These are phyloP conservation scores for Pythium guiyangense DNA, from an alignment of 352 stramenopile genomes.

Conservation along the genomic window DNA sequence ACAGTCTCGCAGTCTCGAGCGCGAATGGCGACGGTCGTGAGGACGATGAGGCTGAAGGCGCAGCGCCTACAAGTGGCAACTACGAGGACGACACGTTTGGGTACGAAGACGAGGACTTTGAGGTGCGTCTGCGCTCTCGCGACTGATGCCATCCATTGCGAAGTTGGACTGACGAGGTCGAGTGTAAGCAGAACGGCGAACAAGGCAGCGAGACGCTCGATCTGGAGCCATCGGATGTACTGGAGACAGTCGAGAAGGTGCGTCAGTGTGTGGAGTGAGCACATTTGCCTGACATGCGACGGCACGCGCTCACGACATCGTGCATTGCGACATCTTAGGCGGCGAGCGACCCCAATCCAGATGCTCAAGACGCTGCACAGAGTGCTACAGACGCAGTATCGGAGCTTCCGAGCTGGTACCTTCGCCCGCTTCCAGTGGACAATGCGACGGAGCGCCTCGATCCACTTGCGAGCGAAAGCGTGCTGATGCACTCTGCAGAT, in stretches of 20 bases:
- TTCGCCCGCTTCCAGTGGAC: slow-evolving; percentile 4
- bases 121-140: slow-evolving; percentile 17
- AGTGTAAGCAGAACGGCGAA: not conserved
- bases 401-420: slow-evolving; percentile 6
- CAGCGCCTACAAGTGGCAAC: not conserved
- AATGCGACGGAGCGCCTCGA: not conserved
- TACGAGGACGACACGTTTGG: slow-evolving; percentile 39
- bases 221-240: not conserved
- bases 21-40: slow-evolving; percentile 5
- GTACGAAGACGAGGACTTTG: slow-evolving; percentile 78
- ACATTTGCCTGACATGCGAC: no score
- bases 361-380: not conserved
- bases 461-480: not conserved
- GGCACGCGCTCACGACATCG: not conserved
- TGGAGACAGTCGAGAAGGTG: not conserved
- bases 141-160: not conserved
- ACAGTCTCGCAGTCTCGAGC: not conserved
- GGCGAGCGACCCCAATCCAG: not conserved
- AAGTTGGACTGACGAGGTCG: not conserved
- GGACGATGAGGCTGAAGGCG: slow-evolving; percentile 3
- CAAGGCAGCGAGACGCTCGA: not conserved
- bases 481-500: not conserved
- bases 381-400: not conserved
- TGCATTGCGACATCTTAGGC: not conserved
- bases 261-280: not conserved